Conservation (phyloP, 2,329 filamentous ascomycete species). For the Myrmaecium sp. region DNA sequence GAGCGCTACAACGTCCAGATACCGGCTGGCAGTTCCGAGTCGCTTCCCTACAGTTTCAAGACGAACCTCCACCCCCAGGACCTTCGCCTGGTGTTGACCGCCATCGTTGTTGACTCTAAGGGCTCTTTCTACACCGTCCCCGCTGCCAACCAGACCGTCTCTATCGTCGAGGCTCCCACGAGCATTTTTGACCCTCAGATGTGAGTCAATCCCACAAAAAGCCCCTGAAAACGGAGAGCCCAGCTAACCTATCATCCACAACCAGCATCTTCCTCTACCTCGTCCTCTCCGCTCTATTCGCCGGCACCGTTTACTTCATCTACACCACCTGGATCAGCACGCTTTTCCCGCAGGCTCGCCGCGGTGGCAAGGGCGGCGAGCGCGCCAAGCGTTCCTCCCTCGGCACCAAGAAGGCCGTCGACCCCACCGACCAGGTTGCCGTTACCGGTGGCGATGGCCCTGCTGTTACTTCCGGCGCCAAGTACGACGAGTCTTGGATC, state of each 20-base stretch:
- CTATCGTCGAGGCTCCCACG: conserved; percentile 76
- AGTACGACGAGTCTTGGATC: conserved; percentile 92
- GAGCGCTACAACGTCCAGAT: conserved; percentile 58
- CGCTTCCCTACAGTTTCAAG: conserved; percentile 66
- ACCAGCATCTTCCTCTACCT: conserved; percentile 90
- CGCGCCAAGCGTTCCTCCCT: conserved; percentile 43
- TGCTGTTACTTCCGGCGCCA: conserved; percentile 50
- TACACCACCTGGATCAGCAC: conserved; percentile 97
- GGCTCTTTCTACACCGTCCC: conserved; percentile 58
- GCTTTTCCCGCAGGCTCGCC: conserved; percentile 73
- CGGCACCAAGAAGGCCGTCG: conserved; percentile 47
- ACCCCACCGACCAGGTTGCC: conserved; percentile 38
- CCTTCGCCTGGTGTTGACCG: conserved; percentile 57
- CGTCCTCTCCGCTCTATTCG: conserved; percentile 65
- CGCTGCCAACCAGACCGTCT: conserved; percentile 68
- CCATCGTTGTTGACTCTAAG: conserved; percentile 51
- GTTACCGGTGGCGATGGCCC: conserved; percentile 56
- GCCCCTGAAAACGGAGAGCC: neutral
- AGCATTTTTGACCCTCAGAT: conserved; percentile 92
- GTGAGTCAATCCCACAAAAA: conserved; percentile 35
- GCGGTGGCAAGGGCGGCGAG: conserved; percentile 45
- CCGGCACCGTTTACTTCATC: conserved; percentile 78
- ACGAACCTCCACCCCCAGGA: conserved; percentile 91
- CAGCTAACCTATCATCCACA: conserved; percentile 6
- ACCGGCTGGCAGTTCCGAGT: conserved; percentile 58